A percentile compares a stretch with the other conserved stretches of the same genome.
These are phyloP conservation scores for Sclerotinia subarctica DNA, from an alignment of 2,329 filamentous ascomycete genomes.

Conservation along the genomic window DNA sequence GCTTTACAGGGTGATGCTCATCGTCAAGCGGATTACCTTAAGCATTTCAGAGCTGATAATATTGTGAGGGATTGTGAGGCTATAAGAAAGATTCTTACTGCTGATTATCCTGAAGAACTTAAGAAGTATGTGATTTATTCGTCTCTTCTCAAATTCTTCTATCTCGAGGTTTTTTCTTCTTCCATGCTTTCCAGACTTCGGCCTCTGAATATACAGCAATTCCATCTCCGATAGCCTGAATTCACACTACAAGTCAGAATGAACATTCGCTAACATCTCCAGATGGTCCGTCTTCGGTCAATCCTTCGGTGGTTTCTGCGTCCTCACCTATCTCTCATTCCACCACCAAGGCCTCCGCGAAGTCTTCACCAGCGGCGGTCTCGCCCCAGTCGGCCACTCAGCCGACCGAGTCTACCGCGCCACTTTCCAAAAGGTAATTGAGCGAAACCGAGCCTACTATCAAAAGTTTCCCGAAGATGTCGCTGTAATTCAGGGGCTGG, in stretches of 20 bases:
- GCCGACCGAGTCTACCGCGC: conserved; percentile 73
- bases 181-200: too few species aligned
- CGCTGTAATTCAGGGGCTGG: conserved; percentile 53
- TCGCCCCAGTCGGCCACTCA: conserved; percentile 70
- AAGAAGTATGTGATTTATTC: conserved; percentile 55
- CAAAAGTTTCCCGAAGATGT: conserved; percentile 80
- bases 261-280: not conserved
- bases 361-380: conserved; percentile 78
- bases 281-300: conserved; percentile 88
- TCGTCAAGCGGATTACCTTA: conserved; percentile 76
- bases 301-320: conserved; percentile 87
- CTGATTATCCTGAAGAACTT: conserved; percentile 64
- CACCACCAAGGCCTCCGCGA: conserved; percentile 76
- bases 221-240: not conserved
- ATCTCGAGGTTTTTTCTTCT: too few species aligned
- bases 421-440: conserved; percentile 65
- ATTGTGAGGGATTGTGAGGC: conserved; percentile 90
- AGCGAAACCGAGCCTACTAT: conserved; percentile 75
- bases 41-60: conserved; percentile 81
- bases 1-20: conserved; percentile 58
- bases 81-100: conserved; percentile 70
- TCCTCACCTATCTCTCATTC: conserved; percentile 78
- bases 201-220: not conserved
- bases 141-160: too few species aligned
- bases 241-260: not conserved